Base-by-base conservation (phyloP, 2,329 filamentous ascomycete species). In the Alternaria brassicicola region DNA sequence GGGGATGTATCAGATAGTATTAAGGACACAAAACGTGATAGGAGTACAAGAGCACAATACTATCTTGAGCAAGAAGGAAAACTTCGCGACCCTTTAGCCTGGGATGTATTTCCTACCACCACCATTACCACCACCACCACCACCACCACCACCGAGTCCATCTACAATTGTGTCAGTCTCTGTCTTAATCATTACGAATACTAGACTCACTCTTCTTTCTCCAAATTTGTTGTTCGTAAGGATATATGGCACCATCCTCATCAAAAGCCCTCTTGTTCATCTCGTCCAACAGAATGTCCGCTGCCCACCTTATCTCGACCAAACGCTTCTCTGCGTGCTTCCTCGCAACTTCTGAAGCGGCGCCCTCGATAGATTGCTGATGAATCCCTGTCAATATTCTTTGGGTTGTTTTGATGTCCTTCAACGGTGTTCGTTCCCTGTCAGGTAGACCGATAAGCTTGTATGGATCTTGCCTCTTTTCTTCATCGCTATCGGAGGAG, bases 251-350 rank as follows among this genome's bases (percentile, higher is more conserved):
- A 9, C 47, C 42, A 36, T 23, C 38, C 21, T 60, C 57, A 31
- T 60, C 57, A 30, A 30, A 60, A 41, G 57, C 57, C 25, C 30
- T 28, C 15, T 42, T 60, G n/a, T 49, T 31, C 35, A 49, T 46
- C 3, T 31, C 53, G 33, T 60, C 42, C 9, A 52, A 17, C 7
- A 60, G 48, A 12, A 57, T 50, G 4, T 39, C 31, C 15, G 36
- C 45, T 15, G 53, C 57, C 33, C 28, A 42, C 26, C 49, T 53
- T 42, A 57, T 57, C 35, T 57, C 41, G 10, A 31, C 23, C 53
- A 52, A 52, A 13, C 52, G 28, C 17, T 42, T 49, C 5, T 35
- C 53, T 4, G 52, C 28, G 9, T 43, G 42, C 4, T 39, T 26
- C 10, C 30, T 43, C 43, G 55, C 25, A 6, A 26, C 23, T 9